Base-by-base conservation (phyloP, 208 protist genomes). In the Trypanosoma avium region DNA sequence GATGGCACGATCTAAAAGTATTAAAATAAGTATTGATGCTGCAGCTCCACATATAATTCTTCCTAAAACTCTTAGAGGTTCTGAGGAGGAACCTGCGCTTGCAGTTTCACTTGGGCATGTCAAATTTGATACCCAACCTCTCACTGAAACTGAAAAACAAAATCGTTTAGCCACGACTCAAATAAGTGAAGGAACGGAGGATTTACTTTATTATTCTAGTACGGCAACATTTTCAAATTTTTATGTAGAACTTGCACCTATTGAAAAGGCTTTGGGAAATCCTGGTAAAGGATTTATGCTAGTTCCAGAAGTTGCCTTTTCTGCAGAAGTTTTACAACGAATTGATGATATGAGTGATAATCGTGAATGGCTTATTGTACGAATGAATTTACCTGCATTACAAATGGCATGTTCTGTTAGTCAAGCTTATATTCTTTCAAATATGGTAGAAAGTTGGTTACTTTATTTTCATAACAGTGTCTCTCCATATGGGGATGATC, bases 211-310 rank as follows among this genome's bases (percentile, higher is more conserved):
- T 74, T 89, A 92, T 64, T 75, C 66, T 50, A 88, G 84, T 69
- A 75, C 61, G 45, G 89, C 89, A 0, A 75, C 50, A 17, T 86
- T 92, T 68, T 71, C 76, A 38, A 77, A 86, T 68, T 86, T 92
- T 47, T 95, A 82, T 67, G 70, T 92, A 22, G 85, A 91, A 57
- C 53, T 95, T 43, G 89, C 83, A 4, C 88, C 85, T 6, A 46
- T 95, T 33, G 77, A 78, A 59, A 68, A 56, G 56, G 77, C 84
- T 24, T 67, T 95, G 64, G 57, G 57, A 43, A 61, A 59, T 22
- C 86, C 79, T 33, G 71, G 82, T 32, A 79, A 40, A 12, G 89
- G 89, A 7, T 87, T 92, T 53, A 77, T 91, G 73, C 43, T 95
- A 12, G 52, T 92, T 13, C 85, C 85, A 0, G 81, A 90, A 66